Base-by-base conservation (phyloP, 2,329 filamentous ascomycete genomes). In the Talaromyces amestolkiae region DNA sequence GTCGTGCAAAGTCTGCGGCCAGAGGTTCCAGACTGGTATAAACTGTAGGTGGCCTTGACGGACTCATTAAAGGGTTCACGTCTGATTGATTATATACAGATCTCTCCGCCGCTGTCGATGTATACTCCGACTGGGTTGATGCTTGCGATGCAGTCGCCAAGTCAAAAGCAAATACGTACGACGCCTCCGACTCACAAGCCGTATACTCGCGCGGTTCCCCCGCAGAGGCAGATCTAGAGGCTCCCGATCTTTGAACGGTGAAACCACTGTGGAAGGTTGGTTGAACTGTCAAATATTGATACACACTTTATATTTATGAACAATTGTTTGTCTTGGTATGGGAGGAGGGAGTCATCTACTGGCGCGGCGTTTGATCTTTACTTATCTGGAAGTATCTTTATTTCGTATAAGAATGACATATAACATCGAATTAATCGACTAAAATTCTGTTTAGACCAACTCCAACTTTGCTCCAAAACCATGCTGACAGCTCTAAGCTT, bases 61-160 rank as follows among this genome's bases (percentile, higher is more conserved):
- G n/a, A 22, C 10, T 15, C n/a, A 5, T 4, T 9, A 3, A 22
- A n/a, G 33, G 11, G 8, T 15, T 33, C 24, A 53, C 27, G 10
- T 37, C n/a, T 56, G 33, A 56, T 8, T 15, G 31, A 37, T 37
- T 31, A 22, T 68, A 96, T 31, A 22, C 68, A 96, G 92, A 96
- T 77, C 87, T 98, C 31, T 96, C 92, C 31, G 91, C 91, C 15
- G 87, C 92, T 0, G 93, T 99, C 56, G 95, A 99, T 76, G 94
- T 99, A 8, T 99, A 99, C 75, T 91, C 92, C 39, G 95, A 98
- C 78, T 99, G 95, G 95, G 92, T 99, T 69, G 95, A 99, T 80
- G 95, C 95, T n/a, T 91, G 89, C 75, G 89, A 92, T 74, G 84
- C 86, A 6, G 89, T 91, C 59, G 88, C 88, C 17, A 89, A 90